Evolutionary conservation across 768 basidiomycete species (phyloP).

Genomic region (Lenzites betulinus): DNA sequence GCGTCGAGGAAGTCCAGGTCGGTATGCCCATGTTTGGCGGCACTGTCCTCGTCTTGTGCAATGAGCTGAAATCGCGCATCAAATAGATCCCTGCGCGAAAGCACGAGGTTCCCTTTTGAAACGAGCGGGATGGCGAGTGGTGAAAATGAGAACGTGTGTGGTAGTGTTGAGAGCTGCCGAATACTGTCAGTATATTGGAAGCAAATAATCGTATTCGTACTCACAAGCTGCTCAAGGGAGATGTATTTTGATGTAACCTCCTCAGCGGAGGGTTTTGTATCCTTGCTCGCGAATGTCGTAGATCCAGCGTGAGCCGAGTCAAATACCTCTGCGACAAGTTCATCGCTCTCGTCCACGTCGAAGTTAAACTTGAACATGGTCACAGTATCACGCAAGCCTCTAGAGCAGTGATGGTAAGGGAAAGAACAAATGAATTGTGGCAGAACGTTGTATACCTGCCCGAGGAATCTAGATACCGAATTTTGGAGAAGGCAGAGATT

Average conservation of each 20-base stretch:
- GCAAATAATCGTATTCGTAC: no score
- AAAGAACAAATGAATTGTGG: neutral
- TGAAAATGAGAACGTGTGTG: slow-evolving; percentile 79
- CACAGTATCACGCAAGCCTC: neutral
- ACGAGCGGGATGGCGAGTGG: slow-evolving; percentile 57
- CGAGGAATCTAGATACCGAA: no score
- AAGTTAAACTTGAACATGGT: slow-evolving; percentile 75
- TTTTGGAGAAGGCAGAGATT: no score
- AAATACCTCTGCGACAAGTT: slow-evolving; percentile 23
- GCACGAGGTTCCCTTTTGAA: slow-evolving; percentile 31
- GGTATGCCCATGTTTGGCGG: slow-evolving; percentile 21
- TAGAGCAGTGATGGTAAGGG: neutral
- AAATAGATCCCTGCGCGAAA: slow-evolving; percentile 86
- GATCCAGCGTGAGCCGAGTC: neutral
- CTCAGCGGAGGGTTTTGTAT: no score
- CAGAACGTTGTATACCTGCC: no score
- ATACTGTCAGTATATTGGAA: neutral
- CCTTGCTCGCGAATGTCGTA: neutral
- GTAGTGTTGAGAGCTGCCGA: slow-evolving; percentile 66
- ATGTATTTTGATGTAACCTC: slow-evolving; percentile 33
- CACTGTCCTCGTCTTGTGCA: slow-evolving; percentile 34
- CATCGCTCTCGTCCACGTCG: slow-evolving; percentile 50
- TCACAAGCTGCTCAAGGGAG: slow-evolving; percentile 19
- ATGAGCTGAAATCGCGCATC: slow-evolving; percentile 96
- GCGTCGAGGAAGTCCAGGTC: slow-evolving; percentile 72